phyloP scores from a whole-genome alignment of 202 grass and related monocot species.

The Panicum virgatum region DNA sequence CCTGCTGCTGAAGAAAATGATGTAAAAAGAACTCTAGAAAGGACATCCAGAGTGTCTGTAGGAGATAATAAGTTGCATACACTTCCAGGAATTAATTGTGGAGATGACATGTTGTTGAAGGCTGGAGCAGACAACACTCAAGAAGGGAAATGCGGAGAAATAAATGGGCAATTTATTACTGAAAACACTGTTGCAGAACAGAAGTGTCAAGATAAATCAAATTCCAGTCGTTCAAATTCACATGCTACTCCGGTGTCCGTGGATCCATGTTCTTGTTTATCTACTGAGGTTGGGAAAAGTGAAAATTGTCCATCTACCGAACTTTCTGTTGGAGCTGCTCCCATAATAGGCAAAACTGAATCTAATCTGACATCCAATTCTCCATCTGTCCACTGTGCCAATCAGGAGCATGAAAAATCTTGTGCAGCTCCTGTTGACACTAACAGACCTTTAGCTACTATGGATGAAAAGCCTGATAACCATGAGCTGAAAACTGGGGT shows the following conservation, averaged over 20 bases:
- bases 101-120: slow-evolving; percentile 22
- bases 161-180: slow-evolving; percentile 25
- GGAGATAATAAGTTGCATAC: slow-evolving; percentile 37
- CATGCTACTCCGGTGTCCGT: slow-evolving; percentile 26
- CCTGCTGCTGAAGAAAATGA: slow-evolving; percentile 33
- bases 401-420: slow-evolving; percentile 27
- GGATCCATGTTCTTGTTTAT: slow-evolving; percentile 36
- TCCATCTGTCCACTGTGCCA: background rate
- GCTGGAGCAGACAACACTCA: slow-evolving; percentile 26
- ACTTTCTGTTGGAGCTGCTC: slow-evolving; percentile 36
- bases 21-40: slow-evolving; percentile 22
- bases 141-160: slow-evolving; percentile 32
- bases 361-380: slow-evolving; percentile 18
- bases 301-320: slow-evolving; percentile 27
- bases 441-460: slow-evolving; percentile 15
- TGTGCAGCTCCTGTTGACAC: background rate
- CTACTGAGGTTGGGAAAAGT: slow-evolving; percentile 36
- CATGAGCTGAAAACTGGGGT: slow-evolving; percentile 15
- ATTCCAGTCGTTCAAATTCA: slow-evolving; percentile 36
- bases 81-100: slow-evolving; percentile 16
- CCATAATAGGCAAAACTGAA: slow-evolving; percentile 5
- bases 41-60: slow-evolving; percentile 12
- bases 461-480: slow-evolving; percentile 33
- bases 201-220: slow-evolving; percentile 43
- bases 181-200: slow-evolving; percentile 30